Conservation (phyloP, 306 rosid species). For the Vigna nakashimae region DNA sequence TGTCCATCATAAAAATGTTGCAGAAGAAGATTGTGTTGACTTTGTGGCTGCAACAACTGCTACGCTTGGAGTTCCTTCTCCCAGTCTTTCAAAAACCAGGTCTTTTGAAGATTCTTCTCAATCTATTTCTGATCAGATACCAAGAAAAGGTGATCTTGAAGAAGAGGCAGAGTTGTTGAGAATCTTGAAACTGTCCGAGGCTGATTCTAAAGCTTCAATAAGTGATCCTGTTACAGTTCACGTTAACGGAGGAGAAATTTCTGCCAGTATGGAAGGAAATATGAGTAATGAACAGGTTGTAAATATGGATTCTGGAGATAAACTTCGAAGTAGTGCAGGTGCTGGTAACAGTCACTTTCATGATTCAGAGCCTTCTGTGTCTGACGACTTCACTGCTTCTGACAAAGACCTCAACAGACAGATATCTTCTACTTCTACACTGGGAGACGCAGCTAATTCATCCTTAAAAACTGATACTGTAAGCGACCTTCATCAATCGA, state of each 20-base stretch:
- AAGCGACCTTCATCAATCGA: constrained; percentile 50
- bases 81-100: constrained; percentile 74
- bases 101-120: constrained; percentile 83
- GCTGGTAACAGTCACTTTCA: constrained; percentile 48
- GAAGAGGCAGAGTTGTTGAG: constrained; percentile 85
- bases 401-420: constrained; percentile 49
- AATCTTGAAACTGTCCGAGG: constrained; percentile 74
- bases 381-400: constrained; percentile 52
- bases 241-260: constrained; percentile 40
- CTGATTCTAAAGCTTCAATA: constrained; percentile 47
- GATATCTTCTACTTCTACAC: constrained; percentile 47
- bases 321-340: constrained; percentile 46
- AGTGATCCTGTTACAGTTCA: constrained; percentile 51
- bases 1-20: constrained; percentile 48
- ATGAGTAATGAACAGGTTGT: constrained; percentile 37
- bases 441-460: constrained; percentile 49
- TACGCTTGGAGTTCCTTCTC: constrained; percentile 96
- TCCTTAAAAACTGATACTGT: constrained; percentile 45
- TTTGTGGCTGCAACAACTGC: constrained; percentile 99
- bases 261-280: constrained; percentile 52
- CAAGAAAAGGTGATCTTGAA: constrained; percentile 87
- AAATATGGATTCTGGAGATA: constrained; percentile 55
- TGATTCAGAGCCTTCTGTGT: constrained; percentile 50
- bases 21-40: constrained; percentile 92
- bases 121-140: constrained; percentile 57